Percentiles rank a stretch among this genome's conserved stretches.
phyloP scores from a whole-genome alignment of 176 grass and related monocot genomes.

The Oryza rufipogon region DNA sequence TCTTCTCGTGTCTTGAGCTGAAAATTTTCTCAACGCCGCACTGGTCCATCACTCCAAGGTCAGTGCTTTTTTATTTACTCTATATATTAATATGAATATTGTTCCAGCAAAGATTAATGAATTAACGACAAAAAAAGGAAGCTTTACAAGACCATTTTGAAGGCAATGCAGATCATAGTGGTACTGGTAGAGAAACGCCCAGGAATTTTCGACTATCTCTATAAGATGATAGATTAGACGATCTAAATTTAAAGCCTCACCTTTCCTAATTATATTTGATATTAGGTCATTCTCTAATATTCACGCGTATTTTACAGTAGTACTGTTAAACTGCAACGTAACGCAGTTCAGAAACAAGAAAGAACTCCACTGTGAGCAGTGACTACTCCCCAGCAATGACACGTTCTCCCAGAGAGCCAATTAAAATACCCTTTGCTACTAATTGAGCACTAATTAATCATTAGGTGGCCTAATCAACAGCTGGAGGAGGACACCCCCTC shows the following conservation, averaged over 20 bases:
- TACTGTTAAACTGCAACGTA: too few species aligned
- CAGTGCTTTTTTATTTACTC: not conserved
- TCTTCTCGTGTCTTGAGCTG: not conserved
- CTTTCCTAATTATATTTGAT: too few species aligned
- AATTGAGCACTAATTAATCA: conserved; percentile 41
- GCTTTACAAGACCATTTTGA: not conserved
- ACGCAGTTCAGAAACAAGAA: not conserved
- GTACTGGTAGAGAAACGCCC: too few species aligned
- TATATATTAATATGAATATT: not conserved
- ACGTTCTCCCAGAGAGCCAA: not conserved
- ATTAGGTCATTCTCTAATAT: too few species aligned
- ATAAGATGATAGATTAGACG: too few species aligned
- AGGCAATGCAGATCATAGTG: not conserved
- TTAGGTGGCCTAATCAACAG: conserved; percentile 37
- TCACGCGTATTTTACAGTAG: too few species aligned
- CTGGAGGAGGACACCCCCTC: conserved; percentile 51
- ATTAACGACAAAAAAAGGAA: not conserved
- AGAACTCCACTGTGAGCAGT: not conserved
- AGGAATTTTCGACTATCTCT: too few species aligned
- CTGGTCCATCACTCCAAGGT: not conserved
- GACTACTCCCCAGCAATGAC: not conserved
- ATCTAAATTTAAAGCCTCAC: too few species aligned
- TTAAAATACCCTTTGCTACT: not conserved
- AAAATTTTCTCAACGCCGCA: not conserved
- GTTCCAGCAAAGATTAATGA: not conserved